Conservation (phyloP, 352 stramenopile species). For the Globisporangium takayamanum region DNA sequence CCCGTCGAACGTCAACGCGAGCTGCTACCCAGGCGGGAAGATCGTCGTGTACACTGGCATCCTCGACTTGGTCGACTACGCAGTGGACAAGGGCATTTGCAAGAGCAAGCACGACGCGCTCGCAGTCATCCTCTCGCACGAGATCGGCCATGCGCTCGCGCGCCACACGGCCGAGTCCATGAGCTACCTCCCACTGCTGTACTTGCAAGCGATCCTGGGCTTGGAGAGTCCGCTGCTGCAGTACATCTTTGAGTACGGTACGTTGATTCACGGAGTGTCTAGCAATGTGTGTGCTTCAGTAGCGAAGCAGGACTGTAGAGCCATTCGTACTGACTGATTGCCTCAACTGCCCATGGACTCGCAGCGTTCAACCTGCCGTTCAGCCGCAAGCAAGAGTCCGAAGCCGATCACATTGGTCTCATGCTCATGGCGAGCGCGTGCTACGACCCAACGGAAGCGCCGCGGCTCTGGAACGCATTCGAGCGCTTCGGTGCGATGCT, state of each 20-base stretch:
- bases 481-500: conserved; percentile 18
- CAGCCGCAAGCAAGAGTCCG: conserved; percentile 50
- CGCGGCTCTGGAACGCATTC: conserved; percentile 42
- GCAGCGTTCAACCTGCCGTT: conserved; percentile 56
- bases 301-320: not conserved
- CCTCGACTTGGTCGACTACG: conserved; percentile 58
- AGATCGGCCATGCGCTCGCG: conserved; percentile 59
- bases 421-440: conserved; percentile 70
- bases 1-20: conserved; percentile 42
- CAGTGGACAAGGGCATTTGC: conserved; percentile 48
- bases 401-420: conserved; percentile 71
- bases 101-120: conserved; percentile 56
- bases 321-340: too few species aligned
- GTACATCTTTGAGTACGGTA: conserved; percentile 57
- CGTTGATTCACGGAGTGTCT: conserved; percentile 1
- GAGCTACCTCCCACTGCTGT: conserved; percentile 50
- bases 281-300: not conserved
- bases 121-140: conserved; percentile 56
- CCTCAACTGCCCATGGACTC: not conserved
- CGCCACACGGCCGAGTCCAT: conserved; percentile 56
- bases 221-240: conserved; percentile 56
- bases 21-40: conserved; percentile 55
- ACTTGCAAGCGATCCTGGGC: conserved; percentile 35
- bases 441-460: conserved; percentile 55
- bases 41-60: conserved; percentile 68